Conservation (phyloP, 495 filamentous ascomycete genomes). For the Baudoinia panamericana region DNA sequence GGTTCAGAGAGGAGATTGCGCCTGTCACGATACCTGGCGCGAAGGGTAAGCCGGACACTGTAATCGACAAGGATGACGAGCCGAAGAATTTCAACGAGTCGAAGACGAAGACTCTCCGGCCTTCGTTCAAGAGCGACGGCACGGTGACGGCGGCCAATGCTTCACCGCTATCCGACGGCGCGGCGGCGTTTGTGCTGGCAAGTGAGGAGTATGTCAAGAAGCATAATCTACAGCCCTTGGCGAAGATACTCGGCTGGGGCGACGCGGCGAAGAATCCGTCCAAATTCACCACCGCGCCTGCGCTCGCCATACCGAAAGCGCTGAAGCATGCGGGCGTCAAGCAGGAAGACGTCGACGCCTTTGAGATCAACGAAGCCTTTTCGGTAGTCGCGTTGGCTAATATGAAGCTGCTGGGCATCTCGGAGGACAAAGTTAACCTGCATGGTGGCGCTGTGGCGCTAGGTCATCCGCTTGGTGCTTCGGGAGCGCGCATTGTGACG, state of each 20-base stretch:
- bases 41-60: slow-evolving; percentile 75
- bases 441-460: slow-evolving; percentile 93
- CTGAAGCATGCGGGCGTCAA: slow-evolving; percentile 77
- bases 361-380: slow-evolving; percentile 99
- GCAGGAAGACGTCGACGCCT: slow-evolving; percentile 67
- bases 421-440: slow-evolving; percentile 81
- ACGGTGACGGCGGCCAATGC: slow-evolving; percentile 98
- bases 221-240: slow-evolving; percentile 76
- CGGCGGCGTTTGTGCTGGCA: slow-evolving; percentile 77
- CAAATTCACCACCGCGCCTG: slow-evolving; percentile 90
- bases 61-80: slow-evolving; percentile 80
- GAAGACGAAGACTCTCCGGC: slow-evolving; percentile 72
- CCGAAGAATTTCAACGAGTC: slow-evolving; percentile 93
- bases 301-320: slow-evolving; percentile 93
- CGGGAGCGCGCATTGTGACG: slow-evolving; percentile 84
- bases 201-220: slow-evolving; percentile 81
- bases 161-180: slow-evolving; percentile 88
- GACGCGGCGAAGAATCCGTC: slow-evolving; percentile 80
- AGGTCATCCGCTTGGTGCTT: slow-evolving; percentile 86
- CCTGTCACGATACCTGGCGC: slow-evolving; percentile 79
- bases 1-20: slow-evolving; percentile 74
- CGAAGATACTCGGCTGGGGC: slow-evolving; percentile 92
- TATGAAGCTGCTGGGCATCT: slow-evolving; percentile 69
- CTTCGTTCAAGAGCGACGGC: slow-evolving; percentile 57
- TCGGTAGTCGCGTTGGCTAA: slow-evolving; percentile 92